A percentile compares a stretch with the other conserved stretches of the same genome.
phyloP scores from a whole-genome alignment of 2,329 filamentous ascomycete species.

The Trichoderma hamatum region DNA sequence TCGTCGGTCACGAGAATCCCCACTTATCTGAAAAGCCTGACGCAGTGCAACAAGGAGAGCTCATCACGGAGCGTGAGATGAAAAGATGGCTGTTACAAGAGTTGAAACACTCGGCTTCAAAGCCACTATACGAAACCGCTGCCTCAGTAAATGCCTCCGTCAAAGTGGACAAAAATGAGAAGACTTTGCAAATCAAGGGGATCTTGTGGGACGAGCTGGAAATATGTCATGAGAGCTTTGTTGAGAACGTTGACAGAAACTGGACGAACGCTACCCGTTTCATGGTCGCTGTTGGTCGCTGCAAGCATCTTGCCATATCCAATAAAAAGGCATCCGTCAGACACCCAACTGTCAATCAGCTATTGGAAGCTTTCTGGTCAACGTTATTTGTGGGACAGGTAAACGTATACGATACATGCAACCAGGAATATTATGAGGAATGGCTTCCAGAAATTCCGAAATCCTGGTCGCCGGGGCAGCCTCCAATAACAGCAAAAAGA shows the following conservation, averaged over 20 bases:
- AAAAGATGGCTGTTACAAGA: slow-evolving; percentile 7
- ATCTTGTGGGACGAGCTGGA: slow-evolving; percentile 2
- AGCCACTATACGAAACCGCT: neutral
- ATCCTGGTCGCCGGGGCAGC: neutral
- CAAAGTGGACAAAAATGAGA: neutral
- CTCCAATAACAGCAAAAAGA: neutral
- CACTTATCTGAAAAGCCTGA: neutral
- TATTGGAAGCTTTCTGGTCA: slow-evolving; percentile 11
- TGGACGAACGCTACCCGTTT: neutral
- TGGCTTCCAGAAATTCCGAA: slow-evolving; percentile 13
- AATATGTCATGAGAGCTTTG: neutral
- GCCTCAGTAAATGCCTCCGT: neutral
- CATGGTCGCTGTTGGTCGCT: slow-evolving; percentile 9
- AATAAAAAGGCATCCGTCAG: neutral
- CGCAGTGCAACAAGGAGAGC: neutral
- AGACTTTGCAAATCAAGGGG: neutral
- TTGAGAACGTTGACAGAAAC: neutral
- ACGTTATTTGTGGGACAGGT: neutral
- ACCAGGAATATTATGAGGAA: neutral
- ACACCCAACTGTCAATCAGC: neutral
- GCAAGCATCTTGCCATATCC: slow-evolving; percentile 6
- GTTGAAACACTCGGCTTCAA: neutral
- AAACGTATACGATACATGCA: neutral
- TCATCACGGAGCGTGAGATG: slow-evolving; percentile 5
- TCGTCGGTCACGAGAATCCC: neutral